These are phyloP conservation scores for Pseudodiploospora longispora DNA, from an alignment of 2,329 filamentous ascomycete species.

Conservation along the genomic window DNA sequence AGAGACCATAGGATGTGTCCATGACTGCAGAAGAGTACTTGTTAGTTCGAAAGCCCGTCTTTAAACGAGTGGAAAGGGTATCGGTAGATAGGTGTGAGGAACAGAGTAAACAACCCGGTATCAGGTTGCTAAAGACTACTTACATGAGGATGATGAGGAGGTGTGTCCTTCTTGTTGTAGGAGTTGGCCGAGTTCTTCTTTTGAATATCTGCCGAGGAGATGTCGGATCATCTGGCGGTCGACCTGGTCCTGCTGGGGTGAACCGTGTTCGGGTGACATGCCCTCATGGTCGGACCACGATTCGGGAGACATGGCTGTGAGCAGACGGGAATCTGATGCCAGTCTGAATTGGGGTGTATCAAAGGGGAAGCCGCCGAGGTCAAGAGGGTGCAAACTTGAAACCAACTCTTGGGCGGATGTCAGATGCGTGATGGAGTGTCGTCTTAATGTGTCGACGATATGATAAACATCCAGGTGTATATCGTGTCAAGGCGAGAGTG, in stretches of 20 bases:
- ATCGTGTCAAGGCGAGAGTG: too few relatives aligned
- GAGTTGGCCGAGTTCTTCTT: slow-evolving; percentile 23
- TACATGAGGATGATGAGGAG: slow-evolving; percentile 18
- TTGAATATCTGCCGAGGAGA: slow-evolving; percentile 24
- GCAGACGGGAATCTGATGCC: not conserved
- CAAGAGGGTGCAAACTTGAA: too few relatives aligned
- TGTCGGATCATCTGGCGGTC: slow-evolving; percentile 28
- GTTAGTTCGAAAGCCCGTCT: not conserved
- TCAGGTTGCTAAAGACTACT: slow-evolving; percentile 12
- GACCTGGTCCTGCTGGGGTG: slow-evolving; percentile 20
- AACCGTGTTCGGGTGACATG: slow-evolving; percentile 17
- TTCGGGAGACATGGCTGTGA: slow-evolving; percentile 20
- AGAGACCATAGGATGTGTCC: slow-evolving; percentile 26
- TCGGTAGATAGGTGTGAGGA: too few relatives aligned
- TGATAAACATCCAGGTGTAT: too few relatives aligned
- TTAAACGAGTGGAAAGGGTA: too few relatives aligned
- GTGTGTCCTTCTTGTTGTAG: slow-evolving; percentile 23
- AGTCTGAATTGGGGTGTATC: too few relatives aligned
- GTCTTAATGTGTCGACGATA: too few relatives aligned
- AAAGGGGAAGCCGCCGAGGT: too few relatives aligned
- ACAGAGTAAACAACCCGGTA: too few relatives aligned
- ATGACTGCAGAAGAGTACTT: slow-evolving; percentile 12
- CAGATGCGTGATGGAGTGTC: too few relatives aligned
- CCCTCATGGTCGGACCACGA: slow-evolving; percentile 24
- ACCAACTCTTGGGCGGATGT: too few relatives aligned